phyloP scores from a whole-genome alignment of 2,329 filamentous ascomycete species.

The Aspergillus floridensis region DNA sequence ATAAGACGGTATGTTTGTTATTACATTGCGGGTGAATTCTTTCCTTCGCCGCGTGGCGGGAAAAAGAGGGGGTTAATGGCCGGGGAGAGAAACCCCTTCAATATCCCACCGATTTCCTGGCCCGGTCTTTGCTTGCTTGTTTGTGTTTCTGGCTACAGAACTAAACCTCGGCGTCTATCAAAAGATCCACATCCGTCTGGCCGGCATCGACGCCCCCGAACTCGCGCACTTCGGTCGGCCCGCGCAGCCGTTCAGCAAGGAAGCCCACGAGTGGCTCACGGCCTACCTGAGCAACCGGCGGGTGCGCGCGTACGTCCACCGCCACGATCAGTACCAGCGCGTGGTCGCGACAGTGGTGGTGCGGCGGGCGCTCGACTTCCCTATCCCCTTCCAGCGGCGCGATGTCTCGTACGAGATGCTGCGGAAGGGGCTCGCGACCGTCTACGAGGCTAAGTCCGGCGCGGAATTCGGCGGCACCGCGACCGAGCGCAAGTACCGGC shows the following conservation, averaged over 20 bases:
- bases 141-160: too few relatives aligned
- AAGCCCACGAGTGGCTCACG: slow-evolving; percentile 79
- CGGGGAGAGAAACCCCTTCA: too few relatives aligned
- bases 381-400: slow-evolving; percentile 54
- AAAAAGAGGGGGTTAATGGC: too few relatives aligned
- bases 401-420: slow-evolving; percentile 93
- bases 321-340: slow-evolving; percentile 86
- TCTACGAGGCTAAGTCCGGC: slow-evolving; percentile 89
- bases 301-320: slow-evolving; percentile 79
- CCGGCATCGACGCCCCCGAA: slow-evolving; percentile 91
- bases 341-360: slow-evolving; percentile 83
- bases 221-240: slow-evolving; percentile 86
- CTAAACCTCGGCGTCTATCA: too few relatives aligned
- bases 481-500: slow-evolving; percentile 46
- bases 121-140: too few relatives aligned
- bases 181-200: slow-evolving; percentile 79
- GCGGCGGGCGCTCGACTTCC: slow-evolving; percentile 50
- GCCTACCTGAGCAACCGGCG: slow-evolving; percentile 67
- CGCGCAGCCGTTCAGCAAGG: slow-evolving; percentile 77
- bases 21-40: too few relatives aligned
- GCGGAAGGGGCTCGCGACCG: slow-evolving; percentile 76
- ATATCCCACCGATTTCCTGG: too few relatives aligned
- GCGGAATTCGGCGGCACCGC: slow-evolving; percentile 79
- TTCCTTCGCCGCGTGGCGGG: too few relatives aligned
- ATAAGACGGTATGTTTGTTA: slow-evolving; percentile 63